These are phyloP conservation scores for Noccaea caerulescens DNA, from an alignment of 345 rosid genomes.

Conservation along the genomic window DNA sequence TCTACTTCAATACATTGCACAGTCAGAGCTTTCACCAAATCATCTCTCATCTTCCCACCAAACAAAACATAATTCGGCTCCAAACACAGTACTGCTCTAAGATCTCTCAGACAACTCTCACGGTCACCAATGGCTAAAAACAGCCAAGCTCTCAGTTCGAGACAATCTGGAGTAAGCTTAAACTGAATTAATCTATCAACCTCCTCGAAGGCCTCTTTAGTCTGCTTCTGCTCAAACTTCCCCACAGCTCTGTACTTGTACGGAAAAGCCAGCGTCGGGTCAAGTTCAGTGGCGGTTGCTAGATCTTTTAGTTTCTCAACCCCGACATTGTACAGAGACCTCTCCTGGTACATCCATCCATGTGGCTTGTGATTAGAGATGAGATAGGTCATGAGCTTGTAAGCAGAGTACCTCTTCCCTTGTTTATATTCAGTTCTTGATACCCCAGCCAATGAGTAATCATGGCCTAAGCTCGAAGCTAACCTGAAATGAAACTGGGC, in stretches of 20 bases:
- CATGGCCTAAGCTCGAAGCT: slow-evolving; percentile 76
- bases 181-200: slow-evolving; percentile 66
- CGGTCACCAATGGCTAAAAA: slow-evolving; percentile 72
- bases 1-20: slow-evolving; percentile 45
- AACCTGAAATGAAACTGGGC: slow-evolving; percentile 67
- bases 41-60: slow-evolving; percentile 58
- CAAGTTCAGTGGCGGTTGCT: slow-evolving; percentile 75
- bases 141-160: slow-evolving; percentile 89
- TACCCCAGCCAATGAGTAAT: slow-evolving; percentile 80
- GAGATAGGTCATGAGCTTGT: slow-evolving; percentile 63
- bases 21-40: slow-evolving; percentile 61
- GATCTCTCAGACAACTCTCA: slow-evolving; percentile 72
- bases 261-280: slow-evolving; percentile 79
- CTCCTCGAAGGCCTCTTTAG: slow-evolving; percentile 69
- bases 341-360: slow-evolving; percentile 99
- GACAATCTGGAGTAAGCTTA: slow-evolving; percentile 74
- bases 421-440: slow-evolving; percentile 78
- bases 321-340: slow-evolving; percentile 69
- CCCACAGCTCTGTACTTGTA: slow-evolving; percentile 79
- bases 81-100: slow-evolving; percentile 68
- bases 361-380: slow-evolving; percentile 61
- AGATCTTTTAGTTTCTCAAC: slow-evolving; percentile 64
- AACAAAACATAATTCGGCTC: slow-evolving; percentile 73
- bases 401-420: slow-evolving; percentile 74
- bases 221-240: slow-evolving; percentile 61